Percentiles rank a stretch among this genome's conserved stretches.
Evolutionary conservation across 768 basidiomycete species (phyloP).

Genomic region (Hypholoma fasciculare): DNA sequence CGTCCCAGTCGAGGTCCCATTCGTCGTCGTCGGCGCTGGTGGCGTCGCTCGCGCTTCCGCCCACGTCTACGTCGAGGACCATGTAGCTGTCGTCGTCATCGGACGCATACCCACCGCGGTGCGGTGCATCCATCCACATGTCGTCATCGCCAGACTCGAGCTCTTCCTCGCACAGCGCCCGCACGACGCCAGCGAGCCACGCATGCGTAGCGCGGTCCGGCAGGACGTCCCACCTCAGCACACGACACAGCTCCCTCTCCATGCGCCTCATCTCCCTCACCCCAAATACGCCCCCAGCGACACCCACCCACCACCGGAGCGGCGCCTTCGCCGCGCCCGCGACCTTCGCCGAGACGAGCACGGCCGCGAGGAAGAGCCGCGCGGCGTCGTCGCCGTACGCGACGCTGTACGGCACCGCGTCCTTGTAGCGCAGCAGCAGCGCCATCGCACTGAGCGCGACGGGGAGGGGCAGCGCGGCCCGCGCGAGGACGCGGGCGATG

Average conservation of each 20-base stretch:
- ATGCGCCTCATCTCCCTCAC: background rate
- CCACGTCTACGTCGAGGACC: background rate
- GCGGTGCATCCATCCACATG: no score
- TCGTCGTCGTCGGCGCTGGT: background rate
- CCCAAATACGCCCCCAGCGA: background rate
- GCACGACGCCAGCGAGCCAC: background rate
- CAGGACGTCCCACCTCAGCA: conserved; percentile 4
- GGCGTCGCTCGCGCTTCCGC: background rate
- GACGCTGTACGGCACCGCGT: conserved; percentile 1
- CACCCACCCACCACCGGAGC: background rate
- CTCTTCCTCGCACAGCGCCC: background rate
- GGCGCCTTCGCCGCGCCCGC: background rate
- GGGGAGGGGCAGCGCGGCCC: background rate
- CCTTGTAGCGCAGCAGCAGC: conserved; percentile 1
- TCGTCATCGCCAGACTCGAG: no score
- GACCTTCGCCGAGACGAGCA: conserved; percentile 2
- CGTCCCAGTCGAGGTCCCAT: background rate
- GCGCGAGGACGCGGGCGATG: conserved; percentile 3
- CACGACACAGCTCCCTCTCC: conserved; percentile 2
- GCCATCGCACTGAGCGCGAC: background rate
- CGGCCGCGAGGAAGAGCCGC: background rate
- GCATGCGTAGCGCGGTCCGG: background rate
- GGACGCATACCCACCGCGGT: no score
- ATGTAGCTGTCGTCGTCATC: no score
- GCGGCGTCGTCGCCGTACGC: conserved; percentile 5